phyloP scores from a whole-genome alignment of 441 rosid species.

The Geranium incanum region DNA sequence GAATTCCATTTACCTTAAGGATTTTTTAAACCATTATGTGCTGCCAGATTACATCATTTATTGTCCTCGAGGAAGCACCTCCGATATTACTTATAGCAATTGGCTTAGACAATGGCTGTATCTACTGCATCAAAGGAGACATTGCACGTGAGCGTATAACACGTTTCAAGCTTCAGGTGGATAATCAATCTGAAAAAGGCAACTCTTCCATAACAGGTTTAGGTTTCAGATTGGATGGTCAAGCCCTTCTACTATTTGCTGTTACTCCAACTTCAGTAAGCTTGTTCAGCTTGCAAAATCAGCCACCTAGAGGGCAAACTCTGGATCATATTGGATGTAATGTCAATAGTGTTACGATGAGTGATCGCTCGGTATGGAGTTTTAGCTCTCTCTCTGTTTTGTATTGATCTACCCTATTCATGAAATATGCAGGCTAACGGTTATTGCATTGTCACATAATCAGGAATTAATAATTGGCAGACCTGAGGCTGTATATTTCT shows the following conservation, averaged over 20 bases:
- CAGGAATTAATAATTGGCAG: slow-evolving; percentile 91
- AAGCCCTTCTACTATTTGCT: slow-evolving; percentile 70
- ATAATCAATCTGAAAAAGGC: slow-evolving; percentile 33
- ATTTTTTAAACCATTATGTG: slow-evolving; percentile 12
- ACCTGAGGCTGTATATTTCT: slow-evolving; percentile 92
- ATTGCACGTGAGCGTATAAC: slow-evolving; percentile 89
- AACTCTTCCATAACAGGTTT: slow-evolving; percentile 55
- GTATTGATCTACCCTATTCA: background rate
- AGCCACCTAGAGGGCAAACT: slow-evolving; percentile 69
- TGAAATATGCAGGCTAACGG: slow-evolving; percentile 8
- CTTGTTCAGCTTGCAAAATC: slow-evolving; percentile 65
- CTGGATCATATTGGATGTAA: slow-evolving; percentile 77
- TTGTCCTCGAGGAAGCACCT: slow-evolving; percentile 93
- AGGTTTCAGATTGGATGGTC: slow-evolving; percentile 87
- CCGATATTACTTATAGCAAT: slow-evolving; percentile 82
- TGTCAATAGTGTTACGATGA: slow-evolving; percentile 71
- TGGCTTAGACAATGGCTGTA: slow-evolving; percentile 74
- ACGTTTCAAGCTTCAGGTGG: slow-evolving; percentile 77
- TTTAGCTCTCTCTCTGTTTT: slow-evolving; percentile 8
- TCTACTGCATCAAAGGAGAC: slow-evolving; percentile 93
- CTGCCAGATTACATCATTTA: slow-evolving; percentile 83
- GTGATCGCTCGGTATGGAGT: slow-evolving; percentile 71
- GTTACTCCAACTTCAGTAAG: slow-evolving; percentile 68
- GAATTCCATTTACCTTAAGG: background rate
- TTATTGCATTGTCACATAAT: slow-evolving; percentile 22